Base-by-base conservation (phyloP, 2,329 filamentous ascomycete genomes). In the Epichloe coenophiala region DNA sequence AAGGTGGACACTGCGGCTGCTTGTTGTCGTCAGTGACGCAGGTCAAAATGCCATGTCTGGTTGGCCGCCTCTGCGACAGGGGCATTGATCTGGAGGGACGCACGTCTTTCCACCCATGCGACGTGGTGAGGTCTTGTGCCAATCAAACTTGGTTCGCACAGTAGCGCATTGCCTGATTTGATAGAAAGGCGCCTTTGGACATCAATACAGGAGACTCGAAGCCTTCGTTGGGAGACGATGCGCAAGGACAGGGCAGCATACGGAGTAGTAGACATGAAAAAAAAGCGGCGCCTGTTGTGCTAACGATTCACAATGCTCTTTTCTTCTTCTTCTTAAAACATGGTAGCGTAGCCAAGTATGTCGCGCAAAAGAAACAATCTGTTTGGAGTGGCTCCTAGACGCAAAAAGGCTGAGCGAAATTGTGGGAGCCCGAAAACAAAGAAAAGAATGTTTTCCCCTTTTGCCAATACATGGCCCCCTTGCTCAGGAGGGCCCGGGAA, bases 121-220 rank as follows among this genome's bases (percentile, higher is more conserved):
- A 54, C 48, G 50, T 53, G 50, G 52, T 51, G 49, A 45, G 44
- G 37, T 17, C 47, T 48, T 39, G 49, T 44, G 37, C 56, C 57
- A 59, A 59, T 59, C 56, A 54, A 38, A 35, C 13, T 40, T 27
- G 23, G 17, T 15, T 21, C 7, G 39, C 13, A 21, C 37, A 46
- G 42, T 41, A 52, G 47, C 43, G 51, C 47, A 43, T 40, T 48
- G 46, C 50, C 43, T 47, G 51, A 57, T 59, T 57, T 54, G 54
- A 57, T 49, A 47, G 48, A 49, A 45, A 42, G 45, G 39, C 48
- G 53, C 45, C 45, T 54, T 59, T 59, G 57, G 57, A 59, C 57
- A 59, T 56, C 56, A 59, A 58, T 54, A 58, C 57, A 58, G 55
- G 52, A 52, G 47, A 48, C 40, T 47, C 41, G 31, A 51, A 37